Evolutionary conservation across 495 filamentous ascomycete species (phyloP), one percentile per base, ranked within the genome.

Genomic region (Penicillium odoratum): DNA sequence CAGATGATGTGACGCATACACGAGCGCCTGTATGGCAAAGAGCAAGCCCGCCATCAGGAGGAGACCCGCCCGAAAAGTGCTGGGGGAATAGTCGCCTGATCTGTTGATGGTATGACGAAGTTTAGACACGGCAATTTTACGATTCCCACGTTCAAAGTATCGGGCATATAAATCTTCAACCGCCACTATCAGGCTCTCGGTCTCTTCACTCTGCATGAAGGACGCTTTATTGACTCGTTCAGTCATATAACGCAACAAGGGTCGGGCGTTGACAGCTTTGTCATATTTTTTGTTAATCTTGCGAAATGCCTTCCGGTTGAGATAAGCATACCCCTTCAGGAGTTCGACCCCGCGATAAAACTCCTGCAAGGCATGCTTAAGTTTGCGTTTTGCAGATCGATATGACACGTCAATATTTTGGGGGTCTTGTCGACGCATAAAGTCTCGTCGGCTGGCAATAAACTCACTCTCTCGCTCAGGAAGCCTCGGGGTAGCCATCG

Each of bases 221-320:
- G 87, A 90, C 9, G 92, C 83, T 61, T 88, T 88, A 75, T 92
- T 92, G 53, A 98, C 90, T 66, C 91, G 93, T 59, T 97, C 94
- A 9, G 85, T 86, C 90, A 96, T 93, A 67, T 92, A 98, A 33
- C 88, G 81, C 61, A 87, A 80, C 7, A 88, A 82, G 3, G 90
- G 89, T 28, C 86, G 83, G 48, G 91, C 84, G 59, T 93, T 84
- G 51, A 91, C 83, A 6, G 85, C 83, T 71, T 98, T 98, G 76
- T 98, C 93, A 64, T 92, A 97, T 74, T 98, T 98, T 74, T 98
- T 98, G 72, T 94, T 98, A 67, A 98, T 92, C 70, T 98, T 98
- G 7, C 93, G 88, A 58, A 98, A 97, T 2, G 92, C 95, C 3
- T 90, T 94, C 48, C 89, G 81, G 66, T 98, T 98, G 13, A 97